Percentiles rank a stretch among this genome's conserved stretches.
These are phyloP conservation scores for Gracilaria gracilis DNA, from an alignment of 23 red algal genomes.

Conservation along the genomic window DNA sequence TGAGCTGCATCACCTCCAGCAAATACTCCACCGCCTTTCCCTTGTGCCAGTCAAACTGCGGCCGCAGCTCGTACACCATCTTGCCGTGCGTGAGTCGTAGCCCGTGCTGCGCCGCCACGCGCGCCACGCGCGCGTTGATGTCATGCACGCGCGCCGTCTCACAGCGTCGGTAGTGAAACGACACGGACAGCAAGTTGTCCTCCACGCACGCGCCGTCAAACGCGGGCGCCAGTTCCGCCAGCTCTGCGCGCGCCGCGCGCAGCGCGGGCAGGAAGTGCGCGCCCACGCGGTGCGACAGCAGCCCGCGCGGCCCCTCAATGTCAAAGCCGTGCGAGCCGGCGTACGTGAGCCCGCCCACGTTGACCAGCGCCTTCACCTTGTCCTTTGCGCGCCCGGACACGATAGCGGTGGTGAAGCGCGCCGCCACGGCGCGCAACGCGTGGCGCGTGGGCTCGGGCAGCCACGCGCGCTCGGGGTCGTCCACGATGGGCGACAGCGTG, in stretches of 20 bases:
- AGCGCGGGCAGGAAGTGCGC: slow-evolving; percentile 57
- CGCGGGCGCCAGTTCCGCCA: neutral
- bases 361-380: slow-evolving; percentile 79
- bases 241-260: slow-evolving; percentile 44
- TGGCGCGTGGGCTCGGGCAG: slow-evolving; percentile 48
- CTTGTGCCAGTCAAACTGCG: slow-evolving; percentile 89
- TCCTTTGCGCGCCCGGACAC: slow-evolving; percentile 77
- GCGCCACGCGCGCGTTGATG: slow-evolving; percentile 24
- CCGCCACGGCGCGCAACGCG: slow-evolving; percentile 51
- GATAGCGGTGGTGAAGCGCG: slow-evolving; percentile 81
- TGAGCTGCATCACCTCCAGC: slow-evolving; percentile 59
- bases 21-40: slow-evolving; percentile 90
- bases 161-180: slow-evolving; percentile 81
- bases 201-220: slow-evolving; percentile 75
- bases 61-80: slow-evolving; percentile 92
- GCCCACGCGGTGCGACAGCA: slow-evolving; percentile 59
- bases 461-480: slow-evolving; percentile 86
- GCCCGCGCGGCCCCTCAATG: slow-evolving; percentile 62
- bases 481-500: slow-evolving; percentile 90
- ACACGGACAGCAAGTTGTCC: slow-evolving; percentile 83
- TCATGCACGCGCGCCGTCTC: slow-evolving; percentile 4
- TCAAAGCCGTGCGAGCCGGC: slow-evolving; percentile 95
- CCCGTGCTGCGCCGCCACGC: slow-evolving; percentile 53
- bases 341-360: slow-evolving; percentile 76
- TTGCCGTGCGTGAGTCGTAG: slow-evolving; percentile 73